Base-by-base conservation (phyloP, 129 eudicot species). In the Glebionis coronaria region DNA sequence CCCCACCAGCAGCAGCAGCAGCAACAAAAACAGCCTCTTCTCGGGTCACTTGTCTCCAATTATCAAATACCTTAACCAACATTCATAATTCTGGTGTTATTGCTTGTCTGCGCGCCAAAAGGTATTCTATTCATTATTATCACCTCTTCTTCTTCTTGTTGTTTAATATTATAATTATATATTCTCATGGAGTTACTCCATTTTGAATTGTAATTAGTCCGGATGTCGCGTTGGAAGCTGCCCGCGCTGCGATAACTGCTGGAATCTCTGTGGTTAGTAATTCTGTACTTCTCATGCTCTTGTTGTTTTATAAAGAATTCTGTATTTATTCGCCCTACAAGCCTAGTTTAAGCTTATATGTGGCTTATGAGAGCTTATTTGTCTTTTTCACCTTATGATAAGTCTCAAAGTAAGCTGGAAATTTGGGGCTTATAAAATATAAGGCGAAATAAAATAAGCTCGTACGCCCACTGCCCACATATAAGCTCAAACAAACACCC, bases 171-270 rank as follows among this genome's bases (percentile, higher is more conserved):
- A 12, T 38, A 62, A 35, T 46, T 62, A 35, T 15, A 61, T 38
- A 18, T n/a, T 14, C 28, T 38, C 44, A 62, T 35, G 18, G 9
- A 50, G 12, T 42, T 49, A n/a, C n/a, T n/a, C n/a, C n/a, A 6
- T 9, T 0, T 10, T 45, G 3, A 15, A 3, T 20, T 46, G 7
- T 29, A 4, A 12, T 16, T 9, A 91, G 98, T 71, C 85, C 88
- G 18, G 96, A 88, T 77, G 69, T 88, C 25, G 98, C 98, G 21
- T 20, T 88, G 59, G 85, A 82, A 75, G 98, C 96, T 77, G 97
- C 97, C 14, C 69, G 80, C 12, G 97, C 97, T 72, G 97, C 94
- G 71, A 74, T 91, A 44, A 47, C 35, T 18, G 91, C 78, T 68
- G 98, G 96, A 61, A 82, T 91, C 71, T 76, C 86, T 5, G 95